Conservation (phyloP, 2,329 filamentous ascomycete species). For the Orbilia oligospora region DNA sequence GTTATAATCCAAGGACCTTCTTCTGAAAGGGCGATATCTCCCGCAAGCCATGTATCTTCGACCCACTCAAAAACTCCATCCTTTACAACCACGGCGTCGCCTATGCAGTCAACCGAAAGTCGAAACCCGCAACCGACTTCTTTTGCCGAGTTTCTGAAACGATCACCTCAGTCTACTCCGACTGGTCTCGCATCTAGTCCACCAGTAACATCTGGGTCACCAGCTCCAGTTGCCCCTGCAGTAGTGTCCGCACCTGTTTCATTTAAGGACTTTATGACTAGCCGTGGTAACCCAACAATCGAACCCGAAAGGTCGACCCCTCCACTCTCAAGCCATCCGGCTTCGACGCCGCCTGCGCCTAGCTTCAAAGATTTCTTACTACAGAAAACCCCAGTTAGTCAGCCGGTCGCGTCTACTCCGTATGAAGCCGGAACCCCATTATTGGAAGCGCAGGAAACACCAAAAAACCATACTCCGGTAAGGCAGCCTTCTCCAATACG, state of each 20-base stretch:
- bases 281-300: conserved; percentile 35
- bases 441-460: conserved; percentile 25
- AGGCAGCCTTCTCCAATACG: conserved; percentile 8
- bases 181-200: conserved; percentile 31
- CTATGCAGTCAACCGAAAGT: conserved; percentile 29
- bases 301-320: conserved; percentile 37
- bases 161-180: conserved; percentile 50
- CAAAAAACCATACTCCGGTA: background rate
- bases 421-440: background rate
- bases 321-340: conserved; percentile 22
- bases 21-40: conserved; percentile 51
- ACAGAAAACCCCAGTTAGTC: conserved; percentile 42
- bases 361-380: conserved; percentile 56
- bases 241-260: conserved; percentile 44
- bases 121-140: conserved; percentile 52
- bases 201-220: conserved; percentile 27
- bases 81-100: conserved; percentile 24
- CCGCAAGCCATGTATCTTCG: conserved; percentile 56
- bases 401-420: background rate
- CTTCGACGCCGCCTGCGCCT: conserved; percentile 41
- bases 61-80: conserved; percentile 48
- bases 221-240: conserved; percentile 12
- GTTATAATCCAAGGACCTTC: conserved; percentile 38
- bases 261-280: conserved; percentile 55
- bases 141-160: conserved; percentile 52